These are phyloP conservation scores for Tricholoma hemisulphureum DNA, from an alignment of 768 basidiomycete genomes.

Conservation along the genomic window DNA sequence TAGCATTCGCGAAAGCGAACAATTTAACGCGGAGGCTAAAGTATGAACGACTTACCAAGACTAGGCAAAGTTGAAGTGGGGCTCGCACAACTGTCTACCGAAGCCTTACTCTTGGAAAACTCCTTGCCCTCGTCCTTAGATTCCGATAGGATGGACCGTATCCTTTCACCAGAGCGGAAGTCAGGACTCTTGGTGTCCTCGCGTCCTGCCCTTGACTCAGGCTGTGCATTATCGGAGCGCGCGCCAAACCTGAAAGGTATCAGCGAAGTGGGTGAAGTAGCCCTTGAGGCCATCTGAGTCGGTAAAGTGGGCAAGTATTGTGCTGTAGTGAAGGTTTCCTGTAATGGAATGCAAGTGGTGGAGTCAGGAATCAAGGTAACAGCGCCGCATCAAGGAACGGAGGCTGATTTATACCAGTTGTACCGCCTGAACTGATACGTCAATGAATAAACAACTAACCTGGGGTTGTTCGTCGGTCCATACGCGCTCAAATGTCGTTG, in stretches of 20 bases:
- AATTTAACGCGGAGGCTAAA: neutral
- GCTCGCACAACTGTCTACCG: slow-evolving; percentile 18
- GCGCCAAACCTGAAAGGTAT: slow-evolving; percentile 23
- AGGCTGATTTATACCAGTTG: slow-evolving; percentile 16
- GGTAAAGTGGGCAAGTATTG: slow-evolving; percentile 17
- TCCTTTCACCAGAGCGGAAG: slow-evolving; percentile 16
- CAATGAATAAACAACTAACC: slow-evolving; percentile 8
- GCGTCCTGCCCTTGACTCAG: slow-evolving; percentile 14
- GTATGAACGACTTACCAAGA: slow-evolving; percentile 18
- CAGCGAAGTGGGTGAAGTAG: slow-evolving; percentile 24
- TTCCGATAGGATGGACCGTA: slow-evolving; percentile 23
- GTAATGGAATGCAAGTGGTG: neutral
- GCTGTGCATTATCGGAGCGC: slow-evolving; percentile 14
- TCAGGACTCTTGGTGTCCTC: slow-evolving; percentile 11
- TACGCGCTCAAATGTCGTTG: slow-evolving; percentile 1
- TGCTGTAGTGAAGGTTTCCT: slow-evolving; percentile 17
- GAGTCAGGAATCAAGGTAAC: slow-evolving; percentile 16
- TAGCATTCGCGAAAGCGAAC: neutral
- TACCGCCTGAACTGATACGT: slow-evolving; percentile 15
- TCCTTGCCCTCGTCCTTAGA: slow-evolving; percentile 33
- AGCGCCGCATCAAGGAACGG: slow-evolving; percentile 16
- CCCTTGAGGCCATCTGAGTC: slow-evolving; percentile 20
- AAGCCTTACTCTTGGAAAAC: slow-evolving; percentile 17
- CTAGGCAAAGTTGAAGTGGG: slow-evolving; percentile 12
- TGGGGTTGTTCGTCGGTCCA: slow-evolving; percentile 12